Evolutionary conservation across 345 rosid genomes (phyloP).

Genomic region (Syzygium aromaticum): DNA sequence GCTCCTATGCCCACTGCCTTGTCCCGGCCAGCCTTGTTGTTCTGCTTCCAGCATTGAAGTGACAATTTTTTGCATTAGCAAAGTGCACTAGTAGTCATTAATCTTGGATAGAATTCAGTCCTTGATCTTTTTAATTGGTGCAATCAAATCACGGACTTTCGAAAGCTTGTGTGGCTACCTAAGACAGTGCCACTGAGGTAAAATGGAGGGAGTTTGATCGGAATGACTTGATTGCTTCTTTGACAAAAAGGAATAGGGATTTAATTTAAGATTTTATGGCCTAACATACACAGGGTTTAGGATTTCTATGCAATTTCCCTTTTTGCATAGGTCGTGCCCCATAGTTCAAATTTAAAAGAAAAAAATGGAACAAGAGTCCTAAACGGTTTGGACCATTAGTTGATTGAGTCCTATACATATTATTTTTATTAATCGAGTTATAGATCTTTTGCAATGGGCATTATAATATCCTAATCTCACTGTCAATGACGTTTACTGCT

Average conservation of each 20-base stretch:
- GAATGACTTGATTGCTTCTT: not conserved
- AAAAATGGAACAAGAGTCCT: too few relatives aligned
- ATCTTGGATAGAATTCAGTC: not conserved
- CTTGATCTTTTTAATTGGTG: not conserved
- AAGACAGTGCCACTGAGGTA: not conserved
- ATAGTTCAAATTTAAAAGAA: not conserved
- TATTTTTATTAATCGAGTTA: not conserved
- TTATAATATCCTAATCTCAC: fast-evolving
- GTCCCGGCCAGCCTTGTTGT: too few relatives aligned
- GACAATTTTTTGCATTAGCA: not conserved
- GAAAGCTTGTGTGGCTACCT: not conserved
- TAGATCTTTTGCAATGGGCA: not conserved
- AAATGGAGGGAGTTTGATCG: not conserved
- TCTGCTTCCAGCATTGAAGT: not conserved
- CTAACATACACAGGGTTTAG: not conserved
- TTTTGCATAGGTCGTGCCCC: not conserved
- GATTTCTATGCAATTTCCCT: too few relatives aligned
- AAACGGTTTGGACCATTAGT: not conserved
- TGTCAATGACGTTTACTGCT: fast-evolving
- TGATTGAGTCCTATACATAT: not conserved
- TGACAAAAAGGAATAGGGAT: not conserved
- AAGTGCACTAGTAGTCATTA: not conserved
- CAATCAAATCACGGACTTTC: not conserved
- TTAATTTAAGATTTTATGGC: not conserved
- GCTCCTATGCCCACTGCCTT: not conserved